Conservation (phyloP, 1,284 basidiomycete genomes). For the Austroboletus niveus region DNA sequence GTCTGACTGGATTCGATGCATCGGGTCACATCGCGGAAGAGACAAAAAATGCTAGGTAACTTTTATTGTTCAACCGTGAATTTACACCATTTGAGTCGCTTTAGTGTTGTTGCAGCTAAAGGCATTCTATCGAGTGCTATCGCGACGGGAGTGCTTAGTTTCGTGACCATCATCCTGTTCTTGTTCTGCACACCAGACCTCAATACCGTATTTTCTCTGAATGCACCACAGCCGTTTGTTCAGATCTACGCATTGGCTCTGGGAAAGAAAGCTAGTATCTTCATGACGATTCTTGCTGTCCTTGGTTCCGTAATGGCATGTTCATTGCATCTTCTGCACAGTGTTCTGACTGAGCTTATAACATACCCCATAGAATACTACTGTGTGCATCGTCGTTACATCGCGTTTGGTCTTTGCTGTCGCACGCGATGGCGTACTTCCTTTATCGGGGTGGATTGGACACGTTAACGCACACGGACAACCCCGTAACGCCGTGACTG, state of each 20-base stretch:
- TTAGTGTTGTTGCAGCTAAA: slow-evolving; percentile 70
- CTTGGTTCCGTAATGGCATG: too few species aligned
- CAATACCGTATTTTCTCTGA: slow-evolving; percentile 69
- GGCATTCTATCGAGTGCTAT: slow-evolving; percentile 76
- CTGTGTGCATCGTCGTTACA: slow-evolving; percentile 6
- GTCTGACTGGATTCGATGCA: slow-evolving; percentile 84
- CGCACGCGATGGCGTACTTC: too few species aligned
- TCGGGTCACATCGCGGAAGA: slow-evolving; percentile 91
- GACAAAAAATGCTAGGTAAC: slow-evolving; percentile 78
- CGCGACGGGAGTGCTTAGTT: slow-evolving; percentile 73
- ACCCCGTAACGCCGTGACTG: too few species aligned
- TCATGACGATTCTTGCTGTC: too few species aligned
- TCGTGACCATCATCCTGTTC: slow-evolving; percentile 76
- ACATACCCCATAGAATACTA: neutral
- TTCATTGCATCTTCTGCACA: slow-evolving; percentile 84
- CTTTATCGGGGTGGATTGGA: too few species aligned
- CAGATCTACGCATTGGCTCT: too few species aligned
- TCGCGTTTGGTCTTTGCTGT: too few species aligned
- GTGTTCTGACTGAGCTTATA: neutral
- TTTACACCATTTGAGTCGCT: slow-evolving; percentile 3
- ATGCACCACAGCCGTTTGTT: too few species aligned
- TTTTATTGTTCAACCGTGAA: neutral
- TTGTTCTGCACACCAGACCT: slow-evolving; percentile 82
- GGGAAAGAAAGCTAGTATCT: too few species aligned
- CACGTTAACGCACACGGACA: too few species aligned